Conservation (phyloP, 129 eudicot genomes). For the Ambrosia artemisiifolia region DNA sequence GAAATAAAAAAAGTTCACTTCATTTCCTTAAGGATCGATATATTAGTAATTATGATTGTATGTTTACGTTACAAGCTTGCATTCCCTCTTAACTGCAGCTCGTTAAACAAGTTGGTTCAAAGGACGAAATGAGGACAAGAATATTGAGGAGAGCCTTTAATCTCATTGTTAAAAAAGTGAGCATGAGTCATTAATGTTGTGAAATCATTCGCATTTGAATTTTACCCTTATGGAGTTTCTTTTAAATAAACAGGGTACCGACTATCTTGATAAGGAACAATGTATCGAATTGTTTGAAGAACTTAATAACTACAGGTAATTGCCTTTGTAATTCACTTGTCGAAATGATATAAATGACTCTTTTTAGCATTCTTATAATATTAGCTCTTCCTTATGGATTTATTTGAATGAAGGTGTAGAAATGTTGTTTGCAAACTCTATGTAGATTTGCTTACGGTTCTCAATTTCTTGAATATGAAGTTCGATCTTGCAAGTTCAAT, state of each 20-base stretch:
- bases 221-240: constrained; percentile 6
- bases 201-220: background rate
- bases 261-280: constrained; percentile 57
- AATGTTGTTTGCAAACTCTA: constrained; percentile 10
- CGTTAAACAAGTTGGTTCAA: constrained; percentile 66
- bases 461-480: constrained; percentile 14
- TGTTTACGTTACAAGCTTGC: constrained; percentile 18
- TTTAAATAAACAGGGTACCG: constrained; percentile 35
- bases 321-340: constrained; percentile 6
- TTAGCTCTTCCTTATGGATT: background rate
- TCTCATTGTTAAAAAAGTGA: constrained; percentile 57
- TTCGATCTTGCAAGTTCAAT: background rate
- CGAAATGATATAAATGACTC: constrained; percentile 14
- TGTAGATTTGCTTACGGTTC: constrained; percentile 3
- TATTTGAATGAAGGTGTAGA: background rate
- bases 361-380: constrained; percentile 2
- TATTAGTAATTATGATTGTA: background rate
- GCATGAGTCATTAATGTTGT: constrained; percentile 21
- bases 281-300: constrained; percentile 75
- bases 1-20: background rate
- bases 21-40: background rate
- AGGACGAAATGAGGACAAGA: constrained; percentile 66
- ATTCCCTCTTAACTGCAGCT: constrained; percentile 46
- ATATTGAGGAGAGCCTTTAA: constrained; percentile 75
- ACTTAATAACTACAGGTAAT: constrained; percentile 82